phyloP scores from a whole-genome alignment of 1,284 basidiomycete species.

The Pseudomicrostroma phylloplanum region DNA sequence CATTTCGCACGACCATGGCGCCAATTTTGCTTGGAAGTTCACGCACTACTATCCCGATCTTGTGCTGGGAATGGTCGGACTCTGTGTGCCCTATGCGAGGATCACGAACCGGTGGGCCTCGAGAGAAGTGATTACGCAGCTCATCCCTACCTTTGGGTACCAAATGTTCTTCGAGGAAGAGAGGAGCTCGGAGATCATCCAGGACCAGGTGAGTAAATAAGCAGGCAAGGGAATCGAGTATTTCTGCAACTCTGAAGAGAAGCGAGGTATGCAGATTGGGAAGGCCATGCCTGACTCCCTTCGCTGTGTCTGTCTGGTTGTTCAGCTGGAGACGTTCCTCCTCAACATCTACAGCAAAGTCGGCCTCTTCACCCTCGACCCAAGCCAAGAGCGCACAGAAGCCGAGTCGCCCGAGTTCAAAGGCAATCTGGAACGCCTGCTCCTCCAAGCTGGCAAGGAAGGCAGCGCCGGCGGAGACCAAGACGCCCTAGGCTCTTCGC shows the following conservation, averaged over 20 bases:
- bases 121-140: neutral
- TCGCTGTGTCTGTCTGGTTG: neutral
- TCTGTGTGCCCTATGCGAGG: neutral
- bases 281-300: too few relatives aligned
- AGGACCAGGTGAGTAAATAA: neutral
- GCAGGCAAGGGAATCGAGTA: too few relatives aligned
- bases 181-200: neutral
- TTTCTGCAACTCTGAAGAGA: too few relatives aligned
- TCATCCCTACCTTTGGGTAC: neutral
- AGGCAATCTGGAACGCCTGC: neutral
- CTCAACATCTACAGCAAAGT: neutral
- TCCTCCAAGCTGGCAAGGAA: neutral
- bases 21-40: neutral
- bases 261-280: too few relatives aligned
- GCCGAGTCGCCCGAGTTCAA: neutral
- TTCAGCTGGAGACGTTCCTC: neutral
- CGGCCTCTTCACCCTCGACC: neutral
- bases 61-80: neutral
- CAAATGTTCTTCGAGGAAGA: neutral
- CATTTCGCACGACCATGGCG: neutral
- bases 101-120: neutral
- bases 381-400: neutral
- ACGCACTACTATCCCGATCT: neutral
- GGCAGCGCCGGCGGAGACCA: neutral
- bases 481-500: too few relatives aligned